phyloP scores from a whole-genome alignment of 2,329 filamentous ascomycete species.

The Fusarium sp. region DNA sequence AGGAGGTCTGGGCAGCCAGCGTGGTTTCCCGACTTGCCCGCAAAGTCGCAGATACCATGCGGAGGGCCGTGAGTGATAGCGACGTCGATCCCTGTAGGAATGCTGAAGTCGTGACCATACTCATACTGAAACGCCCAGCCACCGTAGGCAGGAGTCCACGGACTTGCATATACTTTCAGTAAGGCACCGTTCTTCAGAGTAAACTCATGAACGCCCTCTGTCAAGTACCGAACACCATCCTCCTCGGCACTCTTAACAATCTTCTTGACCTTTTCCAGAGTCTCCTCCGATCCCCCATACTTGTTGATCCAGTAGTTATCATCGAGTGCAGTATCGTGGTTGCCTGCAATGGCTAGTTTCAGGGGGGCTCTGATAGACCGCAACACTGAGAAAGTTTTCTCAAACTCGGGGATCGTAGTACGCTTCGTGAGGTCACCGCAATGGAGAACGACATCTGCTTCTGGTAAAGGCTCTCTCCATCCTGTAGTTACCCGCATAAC shows the following conservation, averaged over 20 bases:
- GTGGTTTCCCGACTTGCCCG: slow-evolving; percentile 41
- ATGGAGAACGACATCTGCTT: slow-evolving; percentile 64
- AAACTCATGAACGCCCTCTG: slow-evolving; percentile 64
- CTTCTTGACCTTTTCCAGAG: slow-evolving; percentile 53
- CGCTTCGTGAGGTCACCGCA: slow-evolving; percentile 65
- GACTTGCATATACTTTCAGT: slow-evolving; percentile 66
- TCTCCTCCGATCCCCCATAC: slow-evolving; percentile 17
- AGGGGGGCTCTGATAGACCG: slow-evolving; percentile 60
- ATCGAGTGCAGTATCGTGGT: slow-evolving; percentile 65
- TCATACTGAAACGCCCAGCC: slow-evolving; percentile 66
- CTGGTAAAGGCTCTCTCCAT: slow-evolving; percentile 50
- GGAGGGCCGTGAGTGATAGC: slow-evolving; percentile 70
- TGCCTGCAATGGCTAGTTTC: slow-evolving; percentile 68
- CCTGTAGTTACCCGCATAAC: slow-evolving; percentile 41
- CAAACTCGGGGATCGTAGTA: slow-evolving; percentile 58
- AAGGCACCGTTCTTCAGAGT: slow-evolving; percentile 62
- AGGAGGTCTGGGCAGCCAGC: slow-evolving; percentile 62
- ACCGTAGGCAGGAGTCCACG: slow-evolving; percentile 62
- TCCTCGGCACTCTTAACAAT: slow-evolving; percentile 57
- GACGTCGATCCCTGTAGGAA: slow-evolving; percentile 58
- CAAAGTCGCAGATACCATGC: slow-evolving; percentile 62
- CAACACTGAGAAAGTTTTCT: slow-evolving; percentile 58
- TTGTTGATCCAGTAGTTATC: slow-evolving; percentile 31
- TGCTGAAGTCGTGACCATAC: slow-evolving; percentile 56
- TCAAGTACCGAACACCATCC: slow-evolving; percentile 61